These are phyloP conservation scores for Salisapilia sapeloensis DNA, from an alignment of 352 stramenopile species.

Conservation along the genomic window DNA sequence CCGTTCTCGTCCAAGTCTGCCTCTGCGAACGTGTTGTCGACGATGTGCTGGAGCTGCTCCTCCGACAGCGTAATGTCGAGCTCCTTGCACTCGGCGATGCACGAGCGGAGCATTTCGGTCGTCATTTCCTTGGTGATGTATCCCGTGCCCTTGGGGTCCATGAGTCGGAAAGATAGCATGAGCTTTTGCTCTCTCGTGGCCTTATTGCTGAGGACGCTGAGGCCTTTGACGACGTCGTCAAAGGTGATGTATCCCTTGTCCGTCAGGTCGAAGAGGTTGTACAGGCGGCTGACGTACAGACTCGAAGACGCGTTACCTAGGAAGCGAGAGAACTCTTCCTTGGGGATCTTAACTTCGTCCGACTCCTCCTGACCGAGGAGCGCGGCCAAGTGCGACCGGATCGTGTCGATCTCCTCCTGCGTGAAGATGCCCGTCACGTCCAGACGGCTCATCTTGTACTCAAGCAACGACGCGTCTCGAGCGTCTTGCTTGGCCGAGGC, in stretches of 20 bases:
- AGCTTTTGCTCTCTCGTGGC: slow-evolving; percentile 76
- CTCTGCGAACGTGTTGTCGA: slow-evolving; percentile 73
- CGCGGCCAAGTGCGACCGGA: slow-evolving; percentile 51
- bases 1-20: slow-evolving; percentile 60
- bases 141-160: slow-evolving; percentile 58
- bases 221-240: slow-evolving; percentile 59
- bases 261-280: slow-evolving; percentile 73
- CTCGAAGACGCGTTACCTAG: slow-evolving; percentile 48
- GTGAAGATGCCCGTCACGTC: slow-evolving; percentile 64
- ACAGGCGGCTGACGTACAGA: slow-evolving; percentile 73
- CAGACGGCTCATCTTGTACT: slow-evolving; percentile 52
- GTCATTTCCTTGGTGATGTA: slow-evolving; percentile 77
- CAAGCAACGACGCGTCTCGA: slow-evolving; percentile 20
- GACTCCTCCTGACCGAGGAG: slow-evolving; percentile 50
- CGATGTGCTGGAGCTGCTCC: slow-evolving; percentile 54
- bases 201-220: slow-evolving; percentile 73
- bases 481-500: slow-evolving; percentile 4
- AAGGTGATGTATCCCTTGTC: slow-evolving; percentile 70
- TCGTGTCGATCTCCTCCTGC: slow-evolving; percentile 55
- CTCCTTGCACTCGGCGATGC: slow-evolving; percentile 70
- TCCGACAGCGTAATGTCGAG: slow-evolving; percentile 66
- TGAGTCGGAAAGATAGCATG: slow-evolving; percentile 69
- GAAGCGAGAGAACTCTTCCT: slow-evolving; percentile 79
- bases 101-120: slow-evolving; percentile 65
- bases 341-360: slow-evolving; percentile 59